phyloP scores from a whole-genome alignment of 306 rosid genomes.

The Argentina anserina region DNA sequence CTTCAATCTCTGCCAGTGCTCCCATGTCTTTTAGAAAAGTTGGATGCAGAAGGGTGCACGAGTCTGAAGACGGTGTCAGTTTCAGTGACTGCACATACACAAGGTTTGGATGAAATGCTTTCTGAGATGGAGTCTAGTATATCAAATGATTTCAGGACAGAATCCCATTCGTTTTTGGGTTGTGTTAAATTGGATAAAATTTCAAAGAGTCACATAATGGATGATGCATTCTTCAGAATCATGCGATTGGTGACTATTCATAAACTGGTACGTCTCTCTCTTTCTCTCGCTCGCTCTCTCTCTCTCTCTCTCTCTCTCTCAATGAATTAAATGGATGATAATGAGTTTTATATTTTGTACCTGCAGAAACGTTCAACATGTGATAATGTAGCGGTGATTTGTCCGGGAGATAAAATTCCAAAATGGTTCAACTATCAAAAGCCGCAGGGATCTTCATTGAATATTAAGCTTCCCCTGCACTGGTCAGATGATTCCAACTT shows the following conservation, averaged over 20 bases:
- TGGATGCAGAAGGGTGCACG: background rate
- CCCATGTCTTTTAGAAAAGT: background rate
- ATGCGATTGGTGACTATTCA: background rate
- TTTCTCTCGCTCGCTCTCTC: too few relatives aligned
- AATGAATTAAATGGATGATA: too few relatives aligned
- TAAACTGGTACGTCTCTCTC: too few relatives aligned
- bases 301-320: too few relatives aligned
- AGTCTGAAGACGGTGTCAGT: background rate
- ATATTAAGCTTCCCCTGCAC: slow-evolving; percentile 14
- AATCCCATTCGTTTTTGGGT: background rate
- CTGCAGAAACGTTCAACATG: too few relatives aligned
- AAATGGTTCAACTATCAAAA: slow-evolving; percentile 14
- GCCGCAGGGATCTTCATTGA: slow-evolving; percentile 10
- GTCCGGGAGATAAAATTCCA: slow-evolving; percentile 19
- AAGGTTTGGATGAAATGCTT: too few relatives aligned
- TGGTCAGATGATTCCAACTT: slow-evolving; percentile 2
- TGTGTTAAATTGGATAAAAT: background rate
- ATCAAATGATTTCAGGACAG: too few relatives aligned
- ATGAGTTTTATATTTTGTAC: too few relatives aligned
- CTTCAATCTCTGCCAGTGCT: too few relatives aligned
- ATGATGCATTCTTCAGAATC: background rate
- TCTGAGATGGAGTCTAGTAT: too few relatives aligned
- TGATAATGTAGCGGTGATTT: too few relatives aligned
- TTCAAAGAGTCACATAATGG: background rate
- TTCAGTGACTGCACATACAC: background rate